A percentile compares a stretch with the other conserved stretches of the same genome.
Evolutionary conservation across 352 stramenopile species (phyloP).

Genomic region (Lagenidium giganteum): DNA sequence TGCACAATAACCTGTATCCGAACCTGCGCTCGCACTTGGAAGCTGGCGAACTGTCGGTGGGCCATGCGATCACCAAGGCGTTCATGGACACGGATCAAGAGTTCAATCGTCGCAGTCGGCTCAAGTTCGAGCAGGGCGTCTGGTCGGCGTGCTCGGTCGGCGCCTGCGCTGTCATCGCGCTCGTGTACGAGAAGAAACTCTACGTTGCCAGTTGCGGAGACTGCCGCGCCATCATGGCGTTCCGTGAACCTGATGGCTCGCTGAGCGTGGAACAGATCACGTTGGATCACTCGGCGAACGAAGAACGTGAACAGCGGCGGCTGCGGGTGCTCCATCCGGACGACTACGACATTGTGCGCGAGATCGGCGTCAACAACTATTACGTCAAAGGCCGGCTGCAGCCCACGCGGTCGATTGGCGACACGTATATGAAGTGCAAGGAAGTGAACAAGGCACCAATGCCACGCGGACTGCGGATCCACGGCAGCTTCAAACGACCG

Average conservation of each 20-base stretch:
- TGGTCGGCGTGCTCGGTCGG: conserved; percentile 61
- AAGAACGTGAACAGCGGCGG: conserved; percentile 46
- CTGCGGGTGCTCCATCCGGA: conserved; percentile 51
- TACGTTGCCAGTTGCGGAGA: conserved; percentile 64
- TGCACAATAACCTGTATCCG: conserved; percentile 53
- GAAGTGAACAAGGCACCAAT: conserved; percentile 61
- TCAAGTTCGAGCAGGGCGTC: conserved; percentile 42
- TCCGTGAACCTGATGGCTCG: conserved; percentile 37
- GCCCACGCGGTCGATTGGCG: conserved; percentile 54
- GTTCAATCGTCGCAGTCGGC: conserved; percentile 45
- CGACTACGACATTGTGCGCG: conserved; percentile 64
- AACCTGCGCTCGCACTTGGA: conserved; percentile 43
- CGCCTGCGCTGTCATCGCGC: conserved; percentile 52
- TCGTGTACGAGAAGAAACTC: conserved; percentile 46
- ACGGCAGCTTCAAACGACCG: conserved; percentile 44
- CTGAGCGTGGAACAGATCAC: conserved; percentile 65
- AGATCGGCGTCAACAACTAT: conserved; percentile 58
- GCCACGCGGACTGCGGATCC: conserved; percentile 50
- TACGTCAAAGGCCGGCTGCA: conserved; percentile 72
- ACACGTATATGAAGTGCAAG: conserved; percentile 78
- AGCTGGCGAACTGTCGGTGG: conserved; percentile 21
- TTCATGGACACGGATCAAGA: conserved; percentile 60
- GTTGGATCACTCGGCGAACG: conserved; percentile 61
- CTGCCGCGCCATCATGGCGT: conserved; percentile 63
- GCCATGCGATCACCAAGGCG: conserved; percentile 43